Evolutionary conservation across 345 rosid genomes (phyloP), one percentile per base, ranked within the genome.

Genomic region (Eucalyptus erythrocorys): DNA sequence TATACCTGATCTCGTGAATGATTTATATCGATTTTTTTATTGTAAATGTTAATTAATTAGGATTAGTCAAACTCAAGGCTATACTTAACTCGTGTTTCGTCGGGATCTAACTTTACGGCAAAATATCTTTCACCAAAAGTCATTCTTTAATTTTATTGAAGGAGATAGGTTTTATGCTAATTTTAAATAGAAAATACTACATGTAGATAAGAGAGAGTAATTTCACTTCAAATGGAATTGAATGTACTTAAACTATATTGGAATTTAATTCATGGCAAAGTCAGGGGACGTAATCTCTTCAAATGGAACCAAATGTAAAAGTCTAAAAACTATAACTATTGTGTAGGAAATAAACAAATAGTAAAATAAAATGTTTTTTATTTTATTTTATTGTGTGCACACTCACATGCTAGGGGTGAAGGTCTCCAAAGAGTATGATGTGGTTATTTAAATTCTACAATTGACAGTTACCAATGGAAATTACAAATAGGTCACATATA

Each of bases 361-460:
- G 5, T 55, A 0, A 55, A 55, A 55, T 24, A 55, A 9, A 55
- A 55, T 26, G 1, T 55, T 9, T 10, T 48, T 48, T 12, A n/a
- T n/a, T n/a, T n/a, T n/a, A n/a, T 48, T 48, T 48, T 11, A 12
- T 48, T 48, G 15, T 48, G 49, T 4, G 47, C 47, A 1, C 47
- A 1, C 47, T 2, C 8, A 24, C 26, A 3, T 2, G 0, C 2
- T 8, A 6, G 30, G 61, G 13, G 11, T 24, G 61, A 12, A 55
- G 61, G 13, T 55, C 30, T 55, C 26, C 26, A 4, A 55, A 55
- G 61, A 55, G 30, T 24, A 55, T 2, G 5, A 1, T 24, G 27
- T 55, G 30, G 6, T 26, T 55, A 55, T 55, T 24, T 55, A 55
- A 55, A 55, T 55, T 26, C 13, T 55, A 55, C 6, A 5, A 4